phyloP scores from a whole-genome alignment of 2,329 filamentous ascomycete species.

The Anthostomella pinea region DNA sequence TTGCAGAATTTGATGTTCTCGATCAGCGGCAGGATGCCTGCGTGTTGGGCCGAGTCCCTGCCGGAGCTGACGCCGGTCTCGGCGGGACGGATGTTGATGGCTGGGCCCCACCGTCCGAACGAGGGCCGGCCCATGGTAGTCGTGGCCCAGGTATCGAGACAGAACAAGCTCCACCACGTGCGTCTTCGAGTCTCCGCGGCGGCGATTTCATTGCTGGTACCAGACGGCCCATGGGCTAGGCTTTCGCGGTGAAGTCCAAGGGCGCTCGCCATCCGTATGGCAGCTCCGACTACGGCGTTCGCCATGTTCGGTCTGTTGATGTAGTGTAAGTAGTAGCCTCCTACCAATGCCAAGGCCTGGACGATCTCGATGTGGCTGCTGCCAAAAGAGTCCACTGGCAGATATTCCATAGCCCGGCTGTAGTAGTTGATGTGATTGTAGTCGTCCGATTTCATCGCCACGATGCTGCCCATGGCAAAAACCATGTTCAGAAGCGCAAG shows the following conservation, averaged over 20 bases:
- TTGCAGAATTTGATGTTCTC: constrained; percentile 79
- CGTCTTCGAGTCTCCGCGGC: constrained; percentile 60
- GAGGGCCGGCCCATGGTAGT: constrained; percentile 69
- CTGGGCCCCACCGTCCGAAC: constrained; percentile 63
- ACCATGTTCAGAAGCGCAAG: constrained; percentile 73
- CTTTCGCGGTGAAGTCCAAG: constrained; percentile 68
- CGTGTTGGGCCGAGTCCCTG: constrained; percentile 54
- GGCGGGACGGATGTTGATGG: constrained; percentile 64
- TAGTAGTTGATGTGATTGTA: constrained; percentile 69
- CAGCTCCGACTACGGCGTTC: constrained; percentile 68
- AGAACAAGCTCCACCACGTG: constrained; percentile 75
- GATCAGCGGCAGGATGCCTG: constrained; percentile 66
- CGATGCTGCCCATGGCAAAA: constrained; percentile 71
- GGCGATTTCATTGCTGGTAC: constrained; percentile 42
- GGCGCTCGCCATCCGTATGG: constrained; percentile 71
- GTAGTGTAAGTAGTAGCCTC: constrained; percentile 76
- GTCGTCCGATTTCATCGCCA: constrained; percentile 62
- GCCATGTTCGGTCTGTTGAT: constrained; percentile 75
- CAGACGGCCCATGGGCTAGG: constrained; percentile 36
- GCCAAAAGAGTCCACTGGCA: constrained; percentile 65
- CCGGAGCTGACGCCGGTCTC: constrained; percentile 48
- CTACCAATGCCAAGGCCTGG: constrained; percentile 68
- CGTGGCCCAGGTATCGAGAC: constrained; percentile 70
- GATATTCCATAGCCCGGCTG: constrained; percentile 62
- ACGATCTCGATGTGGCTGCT: constrained; percentile 71